Base-by-base conservation (phyloP, 139 green algal genomes). In the Gonium pectorale region DNA sequence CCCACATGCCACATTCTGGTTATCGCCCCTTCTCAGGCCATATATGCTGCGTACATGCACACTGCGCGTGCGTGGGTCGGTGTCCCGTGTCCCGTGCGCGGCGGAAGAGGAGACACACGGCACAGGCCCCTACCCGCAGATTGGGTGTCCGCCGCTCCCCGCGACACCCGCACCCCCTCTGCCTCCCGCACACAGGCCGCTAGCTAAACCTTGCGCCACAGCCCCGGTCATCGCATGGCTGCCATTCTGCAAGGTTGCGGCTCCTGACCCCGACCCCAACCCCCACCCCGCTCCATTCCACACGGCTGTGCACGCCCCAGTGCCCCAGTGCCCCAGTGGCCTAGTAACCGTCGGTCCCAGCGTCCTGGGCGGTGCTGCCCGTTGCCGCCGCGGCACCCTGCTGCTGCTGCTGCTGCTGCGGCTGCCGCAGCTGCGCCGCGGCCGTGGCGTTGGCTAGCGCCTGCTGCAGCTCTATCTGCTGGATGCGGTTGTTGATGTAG, bases 401-500 rank as follows among this genome's bases (percentile, higher is more conserved):
- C n/a, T 8, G 17, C 64, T 51, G 13, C 37, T 21, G 35, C 17
- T 22, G 15, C 68, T 8, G 13, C 15, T 41, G n/a, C 62, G 11
- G n/a, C 62, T 21, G 40, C 67, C 24, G 19, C 26, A n/a, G n/a
- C n/a, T 26, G 15, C 43, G 3, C 43, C 43, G 41, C 59, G 0
- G 52, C 37, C 0, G 75, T 46, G 4, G 70, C 70, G 51, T 73
- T 74, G 1, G 62, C 62, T 0, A 83, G 63, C 31, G 77, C 77
- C 43, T 83, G 77, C 43, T 73, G 62, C 62, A 83, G 63, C 77
- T 83, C 77, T 5, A 83, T 83, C 77, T 83, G 62, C 6, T 62
- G 77, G 19, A 83, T 73, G 26, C 77, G 74, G 44, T 88, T 88
- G 67, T 75, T 85, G 31, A 88, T 82, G 74, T 88, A 88, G 3